Evolutionary conservation across 139 green algal genomes (phyloP).

Genomic region (Pleodorina starrii): DNA sequence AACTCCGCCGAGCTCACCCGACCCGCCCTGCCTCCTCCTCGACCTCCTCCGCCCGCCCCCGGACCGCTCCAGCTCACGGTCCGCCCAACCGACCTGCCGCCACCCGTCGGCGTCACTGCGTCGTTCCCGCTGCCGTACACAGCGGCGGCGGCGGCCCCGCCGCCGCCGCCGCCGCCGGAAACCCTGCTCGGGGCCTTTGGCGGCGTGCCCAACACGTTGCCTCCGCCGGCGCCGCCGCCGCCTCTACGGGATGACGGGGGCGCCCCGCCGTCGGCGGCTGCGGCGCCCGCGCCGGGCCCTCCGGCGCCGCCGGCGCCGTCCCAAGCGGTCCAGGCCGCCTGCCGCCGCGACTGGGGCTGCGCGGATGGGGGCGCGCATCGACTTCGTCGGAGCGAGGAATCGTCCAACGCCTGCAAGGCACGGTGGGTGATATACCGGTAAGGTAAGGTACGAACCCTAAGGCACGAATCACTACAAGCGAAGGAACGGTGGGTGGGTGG

Average conservation of each 20-base stretch:
- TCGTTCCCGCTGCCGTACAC: not conserved
- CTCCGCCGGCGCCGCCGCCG: not conserved
- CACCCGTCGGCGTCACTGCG: not conserved
- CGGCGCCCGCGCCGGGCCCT: not conserved
- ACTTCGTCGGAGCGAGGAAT: not conserved
- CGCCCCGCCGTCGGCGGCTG: not conserved
- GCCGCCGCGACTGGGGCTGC: not conserved
- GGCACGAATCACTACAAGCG: no score
- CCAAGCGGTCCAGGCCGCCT: constrained; percentile 17
- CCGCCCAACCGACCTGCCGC: not conserved
- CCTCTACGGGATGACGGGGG: no score
- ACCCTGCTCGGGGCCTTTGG: not conserved
- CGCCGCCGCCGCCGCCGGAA: not conserved
- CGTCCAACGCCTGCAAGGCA: constrained; percentile 48
- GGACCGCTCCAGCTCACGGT: constrained; percentile 36
- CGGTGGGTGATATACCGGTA: no score
- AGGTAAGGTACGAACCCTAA: no score
- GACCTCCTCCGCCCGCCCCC: not conserved
- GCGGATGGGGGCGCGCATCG: not conserved
- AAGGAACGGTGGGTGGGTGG: not conserved
- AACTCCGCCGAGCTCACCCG: constrained; percentile 10
- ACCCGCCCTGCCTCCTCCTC: not conserved
- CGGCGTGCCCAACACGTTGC: constrained; percentile 7
- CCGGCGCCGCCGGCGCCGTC: not conserved
- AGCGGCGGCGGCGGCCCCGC: not conserved